Evolutionary conservation across 176 grass and related monocot genomes (phyloP).

Genomic region (Triticum urartu): DNA sequence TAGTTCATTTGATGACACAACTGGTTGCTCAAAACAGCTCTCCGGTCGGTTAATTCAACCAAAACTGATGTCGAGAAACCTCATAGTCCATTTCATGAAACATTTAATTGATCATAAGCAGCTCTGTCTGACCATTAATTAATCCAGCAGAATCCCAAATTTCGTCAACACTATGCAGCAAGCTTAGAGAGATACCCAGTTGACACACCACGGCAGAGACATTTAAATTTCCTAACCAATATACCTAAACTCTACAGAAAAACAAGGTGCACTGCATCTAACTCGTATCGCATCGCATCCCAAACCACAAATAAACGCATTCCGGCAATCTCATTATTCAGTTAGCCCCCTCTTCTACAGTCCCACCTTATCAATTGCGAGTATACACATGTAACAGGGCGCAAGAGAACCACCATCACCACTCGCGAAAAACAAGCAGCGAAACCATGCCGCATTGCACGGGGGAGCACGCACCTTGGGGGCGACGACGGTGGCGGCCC

Average conservation of each 20-base stretch:
- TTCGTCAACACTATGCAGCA: too few species aligned
- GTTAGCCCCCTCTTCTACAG: background rate
- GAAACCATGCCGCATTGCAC: slow-evolving; percentile 2
- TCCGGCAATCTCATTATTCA: background rate
- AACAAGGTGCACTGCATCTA: too few species aligned
- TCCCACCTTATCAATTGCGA: background rate
- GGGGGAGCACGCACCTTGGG: slow-evolving; percentile 50
- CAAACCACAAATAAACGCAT: background rate
- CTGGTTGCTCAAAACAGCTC: background rate
- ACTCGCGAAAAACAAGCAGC: background rate
- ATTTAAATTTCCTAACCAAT: too few species aligned
- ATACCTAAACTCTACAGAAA: too few species aligned
- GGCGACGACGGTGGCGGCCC: slow-evolving; percentile 62
- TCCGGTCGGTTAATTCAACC: background rate
- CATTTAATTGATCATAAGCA: too few species aligned
- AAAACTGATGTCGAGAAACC: background rate
- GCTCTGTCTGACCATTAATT: too few species aligned
- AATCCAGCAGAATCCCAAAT: too few species aligned
- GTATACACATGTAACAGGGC: background rate
- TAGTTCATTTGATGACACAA: background rate
- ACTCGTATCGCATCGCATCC: background rate
- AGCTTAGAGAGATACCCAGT: too few species aligned
- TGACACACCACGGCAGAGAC: too few species aligned
- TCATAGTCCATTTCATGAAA: too few species aligned
- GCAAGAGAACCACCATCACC: background rate